Evolutionary conservation across 768 basidiomycete genomes (phyloP).

Genomic region (Fomitopsis serialis): DNA sequence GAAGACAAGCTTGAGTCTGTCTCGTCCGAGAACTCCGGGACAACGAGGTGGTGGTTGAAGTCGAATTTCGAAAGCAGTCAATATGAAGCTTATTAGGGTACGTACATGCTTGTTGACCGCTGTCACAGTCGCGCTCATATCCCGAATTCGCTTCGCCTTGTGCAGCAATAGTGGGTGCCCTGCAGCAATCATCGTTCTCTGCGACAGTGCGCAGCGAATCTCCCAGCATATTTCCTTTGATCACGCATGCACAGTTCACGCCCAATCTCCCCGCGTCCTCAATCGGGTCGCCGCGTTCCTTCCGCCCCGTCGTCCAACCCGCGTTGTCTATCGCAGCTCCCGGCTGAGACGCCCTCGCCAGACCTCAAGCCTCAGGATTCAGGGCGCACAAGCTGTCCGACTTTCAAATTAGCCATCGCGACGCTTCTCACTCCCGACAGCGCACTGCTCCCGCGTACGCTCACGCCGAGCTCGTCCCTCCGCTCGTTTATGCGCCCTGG

Average conservation of each 20-base stretch:
- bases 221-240: constrained; percentile 64
- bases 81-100: too few relatives aligned
- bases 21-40: constrained; percentile 88
- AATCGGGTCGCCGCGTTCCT: constrained; percentile 87
- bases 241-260: constrained; percentile 65
- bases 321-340: constrained; percentile 39
- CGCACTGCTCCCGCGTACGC: constrained; percentile 42
- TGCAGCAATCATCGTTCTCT: constrained; percentile 47
- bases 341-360: constrained; percentile 81
- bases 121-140: too few relatives aligned
- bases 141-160: too few relatives aligned
- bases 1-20: constrained; percentile 89
- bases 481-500: constrained; percentile 57
- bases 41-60: constrained; percentile 98
- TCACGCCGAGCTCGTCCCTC: constrained; percentile 67
- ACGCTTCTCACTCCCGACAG: constrained; percentile 81
- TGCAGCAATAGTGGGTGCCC: too few relatives aligned
- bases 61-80: constrained; percentile 64
- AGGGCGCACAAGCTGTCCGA: constrained; percentile 76
- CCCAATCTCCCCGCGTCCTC: constrained; percentile 80
- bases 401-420: constrained; percentile 87
- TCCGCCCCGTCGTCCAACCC: constrained; percentile 67
- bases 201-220: constrained; percentile 47
- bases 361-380: too few relatives aligned
- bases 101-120: too few relatives aligned